These are phyloP conservation scores for Quercus alba DNA, from an alignment of 306 rosid species.

Conservation along the genomic window DNA sequence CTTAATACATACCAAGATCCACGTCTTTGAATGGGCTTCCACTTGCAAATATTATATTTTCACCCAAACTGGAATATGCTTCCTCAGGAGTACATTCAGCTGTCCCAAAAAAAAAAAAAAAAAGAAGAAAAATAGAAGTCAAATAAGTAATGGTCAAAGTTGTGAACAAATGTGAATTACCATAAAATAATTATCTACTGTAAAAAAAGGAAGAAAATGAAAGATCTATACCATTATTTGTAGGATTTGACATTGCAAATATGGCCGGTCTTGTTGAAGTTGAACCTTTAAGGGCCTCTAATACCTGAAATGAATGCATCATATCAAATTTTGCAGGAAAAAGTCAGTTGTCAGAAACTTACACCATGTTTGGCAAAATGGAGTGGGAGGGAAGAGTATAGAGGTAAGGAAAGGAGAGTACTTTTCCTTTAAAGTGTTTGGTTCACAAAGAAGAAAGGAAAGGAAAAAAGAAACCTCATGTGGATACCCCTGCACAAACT, in stretches of 20 bases:
- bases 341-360: not conserved
- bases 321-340: conserved; percentile 21
- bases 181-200: not conserved
- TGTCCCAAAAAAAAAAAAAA: conserved; percentile 30
- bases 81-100: conserved; percentile 98
- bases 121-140: not conserved
- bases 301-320: conserved; percentile 47
- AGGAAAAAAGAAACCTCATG: too few species aligned
- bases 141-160: conserved; percentile 16
- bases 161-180: not conserved
- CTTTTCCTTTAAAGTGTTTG: too few species aligned
- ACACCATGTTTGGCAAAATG: too few species aligned
- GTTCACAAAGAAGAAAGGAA: too few species aligned
- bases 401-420: too few species aligned
- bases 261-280: conserved; percentile 98
- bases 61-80: conserved; percentile 91
- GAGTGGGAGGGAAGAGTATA: too few species aligned
- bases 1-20: conserved; percentile 66
- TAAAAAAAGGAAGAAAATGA: not conserved
- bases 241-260: conserved; percentile 99
- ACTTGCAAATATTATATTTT: conserved; percentile 88
- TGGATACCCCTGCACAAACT: too few species aligned
- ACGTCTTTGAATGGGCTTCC: conserved; percentile 97
- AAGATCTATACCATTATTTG: conserved; percentile 67
- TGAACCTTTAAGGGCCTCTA: conserved; percentile 88